Evolutionary conservation across 768 basidiomycete genomes (phyloP).

Genomic region (Leccinum incarnatum): DNA sequence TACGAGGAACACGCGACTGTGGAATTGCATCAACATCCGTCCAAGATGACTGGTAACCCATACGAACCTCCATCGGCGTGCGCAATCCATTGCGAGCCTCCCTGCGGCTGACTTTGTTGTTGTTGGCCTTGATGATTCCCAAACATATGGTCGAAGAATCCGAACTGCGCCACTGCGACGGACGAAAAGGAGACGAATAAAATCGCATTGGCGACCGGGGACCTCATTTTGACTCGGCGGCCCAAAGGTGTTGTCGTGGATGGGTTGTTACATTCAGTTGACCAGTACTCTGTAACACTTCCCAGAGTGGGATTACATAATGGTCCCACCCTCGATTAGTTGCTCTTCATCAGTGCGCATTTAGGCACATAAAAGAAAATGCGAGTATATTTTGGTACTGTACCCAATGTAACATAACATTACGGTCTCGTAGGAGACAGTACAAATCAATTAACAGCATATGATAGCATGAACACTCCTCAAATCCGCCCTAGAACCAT

Average conservation of each 20-base stretch:
- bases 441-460: conserved; percentile 33
- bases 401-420: conserved; percentile 28
- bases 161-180: conserved; percentile 61
- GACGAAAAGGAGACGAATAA: conserved; percentile 27
- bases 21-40: background rate
- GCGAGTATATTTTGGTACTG: conserved; percentile 4
- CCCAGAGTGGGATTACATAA: conserved; percentile 1
- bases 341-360: too few relatives aligned
- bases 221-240: conserved; percentile 13
- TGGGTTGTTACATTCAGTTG: background rate
- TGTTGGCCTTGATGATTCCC: conserved; percentile 48
- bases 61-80: conserved; percentile 63
- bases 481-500: conserved; percentile 11
- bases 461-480: conserved; percentile 28
- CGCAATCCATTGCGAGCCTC: conserved; percentile 61
- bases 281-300: background rate
- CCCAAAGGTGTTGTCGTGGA: background rate
- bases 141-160: conserved; percentile 80
- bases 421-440: conserved; percentile 25
- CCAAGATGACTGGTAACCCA: background rate
- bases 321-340: background rate
- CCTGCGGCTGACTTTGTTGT: conserved; percentile 45
- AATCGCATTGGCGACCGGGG: conserved; percentile 2
- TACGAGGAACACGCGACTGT: conserved; percentile 74
- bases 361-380: background rate